Conservation (phyloP, 2,329 filamentous ascomycete species). For the Calonectria pseudoreteaudii region DNA sequence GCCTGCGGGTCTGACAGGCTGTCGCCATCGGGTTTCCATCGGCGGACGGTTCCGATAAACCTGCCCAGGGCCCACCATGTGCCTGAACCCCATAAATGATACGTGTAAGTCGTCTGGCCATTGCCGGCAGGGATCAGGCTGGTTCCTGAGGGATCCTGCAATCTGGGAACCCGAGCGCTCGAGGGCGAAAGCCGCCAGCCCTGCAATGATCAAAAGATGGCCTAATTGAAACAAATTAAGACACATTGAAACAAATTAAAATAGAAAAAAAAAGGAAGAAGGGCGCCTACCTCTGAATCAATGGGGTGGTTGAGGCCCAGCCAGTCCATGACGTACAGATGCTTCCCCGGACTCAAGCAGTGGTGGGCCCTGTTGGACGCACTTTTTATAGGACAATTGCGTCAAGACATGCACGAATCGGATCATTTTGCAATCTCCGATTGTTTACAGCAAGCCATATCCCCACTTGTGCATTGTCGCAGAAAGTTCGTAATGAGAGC, state of each 20-base stretch:
- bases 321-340: neutral
- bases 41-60: neutral
- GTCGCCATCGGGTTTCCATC: neutral
- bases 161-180: neutral
- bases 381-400: conserved; percentile 7
- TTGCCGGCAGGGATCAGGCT: conserved; percentile 1
- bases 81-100: neutral
- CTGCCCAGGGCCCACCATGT: neutral
- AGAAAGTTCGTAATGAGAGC: neutral
- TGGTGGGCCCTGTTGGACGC: neutral
- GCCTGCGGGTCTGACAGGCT: neutral
- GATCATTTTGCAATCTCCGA: conserved; percentile 10
- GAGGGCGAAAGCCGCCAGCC: neutral
- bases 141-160: neutral
- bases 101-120: neutral
- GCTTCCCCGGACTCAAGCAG: neutral
- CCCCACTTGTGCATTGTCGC: neutral
- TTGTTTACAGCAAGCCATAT: neutral
- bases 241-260: conserved; percentile 4
- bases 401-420: conserved; percentile 4
- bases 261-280: neutral
- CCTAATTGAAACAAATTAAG: neutral
- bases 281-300: neutral
- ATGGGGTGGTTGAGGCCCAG: neutral
- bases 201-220: neutral